Evolutionary conservation across 805 yeast species (phyloP).

Genomic region (Lipomyces kockii): DNA sequence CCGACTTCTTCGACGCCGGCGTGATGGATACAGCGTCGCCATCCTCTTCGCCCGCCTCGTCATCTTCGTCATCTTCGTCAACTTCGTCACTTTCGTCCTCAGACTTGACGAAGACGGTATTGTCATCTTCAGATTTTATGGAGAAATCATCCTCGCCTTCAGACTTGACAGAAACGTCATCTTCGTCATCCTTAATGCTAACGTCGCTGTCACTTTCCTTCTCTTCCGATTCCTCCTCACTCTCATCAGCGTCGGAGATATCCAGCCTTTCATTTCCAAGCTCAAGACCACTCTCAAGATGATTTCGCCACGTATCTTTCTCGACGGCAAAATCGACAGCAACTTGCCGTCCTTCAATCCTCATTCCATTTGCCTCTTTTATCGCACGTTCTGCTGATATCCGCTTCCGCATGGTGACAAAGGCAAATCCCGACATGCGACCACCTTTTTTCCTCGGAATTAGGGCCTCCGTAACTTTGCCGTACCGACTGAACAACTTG

Average conservation of each 20-base stretch:
- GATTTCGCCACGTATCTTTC: slow-evolving; percentile 78
- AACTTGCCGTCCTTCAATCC: slow-evolving; percentile 87
- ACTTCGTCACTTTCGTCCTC: slow-evolving; percentile 37
- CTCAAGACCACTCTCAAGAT: slow-evolving; percentile 49
- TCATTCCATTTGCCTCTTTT: slow-evolving; percentile 70
- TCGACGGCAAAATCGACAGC: slow-evolving; percentile 94
- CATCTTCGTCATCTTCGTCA: slow-evolving; percentile 29
- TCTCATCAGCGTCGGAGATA: slow-evolving; percentile 47
- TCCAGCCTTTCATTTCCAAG: slow-evolving; percentile 49
- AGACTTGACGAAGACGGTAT: slow-evolving; percentile 42
- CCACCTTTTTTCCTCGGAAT: slow-evolving; percentile 90
- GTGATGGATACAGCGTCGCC: slow-evolving; percentile 30
- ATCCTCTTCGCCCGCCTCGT: slow-evolving; percentile 37
- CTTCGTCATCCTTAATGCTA: slow-evolving; percentile 43
- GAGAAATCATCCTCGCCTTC: slow-evolving; percentile 27
- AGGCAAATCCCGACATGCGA: slow-evolving; percentile 91
- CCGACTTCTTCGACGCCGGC: slow-evolving; percentile 25
- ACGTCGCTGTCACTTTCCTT: slow-evolving; percentile 45
- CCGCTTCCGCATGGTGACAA: slow-evolving; percentile 84
- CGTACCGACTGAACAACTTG: slow-evolving; percentile 73
- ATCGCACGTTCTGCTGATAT: slow-evolving; percentile 80
- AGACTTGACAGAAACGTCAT: slow-evolving; percentile 31
- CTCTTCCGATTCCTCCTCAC: slow-evolving; percentile 44
- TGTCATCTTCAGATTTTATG: slow-evolving; percentile 43
- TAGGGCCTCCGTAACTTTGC: slow-evolving; percentile 84